Conservation (phyloP, 1,284 basidiomycete species). For the Schizopora paradoxa region DNA sequence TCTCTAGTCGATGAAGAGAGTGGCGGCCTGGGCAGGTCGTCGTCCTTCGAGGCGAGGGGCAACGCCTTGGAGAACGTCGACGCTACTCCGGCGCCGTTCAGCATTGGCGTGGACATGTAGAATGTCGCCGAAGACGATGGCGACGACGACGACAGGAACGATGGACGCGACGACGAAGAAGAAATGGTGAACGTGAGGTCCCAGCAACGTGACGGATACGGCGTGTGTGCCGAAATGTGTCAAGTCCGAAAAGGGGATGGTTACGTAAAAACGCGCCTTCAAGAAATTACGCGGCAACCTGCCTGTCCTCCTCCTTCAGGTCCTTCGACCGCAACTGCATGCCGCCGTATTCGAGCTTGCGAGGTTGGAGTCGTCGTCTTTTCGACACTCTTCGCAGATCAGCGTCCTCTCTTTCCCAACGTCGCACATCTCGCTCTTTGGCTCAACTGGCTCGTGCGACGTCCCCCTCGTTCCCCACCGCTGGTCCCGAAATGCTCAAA, state of each 20-base stretch:
- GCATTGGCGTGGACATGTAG: background rate
- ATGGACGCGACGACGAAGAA: background rate
- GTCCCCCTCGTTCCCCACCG: background rate
- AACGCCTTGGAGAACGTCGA: constrained; percentile 25
- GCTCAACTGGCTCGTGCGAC: background rate
- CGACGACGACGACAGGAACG: constrained; percentile 1
- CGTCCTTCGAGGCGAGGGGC: constrained; percentile 29
- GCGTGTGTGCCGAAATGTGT: background rate
- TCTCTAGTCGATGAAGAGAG: no score
- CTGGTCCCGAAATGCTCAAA: constrained; percentile 20
- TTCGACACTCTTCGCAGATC: constrained; percentile 6
- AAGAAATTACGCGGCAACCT: background rate
- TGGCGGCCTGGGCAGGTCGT: constrained; percentile 34
- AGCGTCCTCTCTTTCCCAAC: background rate
- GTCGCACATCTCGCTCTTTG: constrained; percentile 8
- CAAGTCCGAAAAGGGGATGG: background rate
- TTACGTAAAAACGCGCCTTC: background rate
- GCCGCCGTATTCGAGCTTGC: background rate
- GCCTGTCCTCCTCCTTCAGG: no score
- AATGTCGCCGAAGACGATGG: background rate
- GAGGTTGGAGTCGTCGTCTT: constrained; percentile 6
- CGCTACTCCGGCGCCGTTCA: background rate
- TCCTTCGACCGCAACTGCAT: no score
- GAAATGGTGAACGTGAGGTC: background rate
- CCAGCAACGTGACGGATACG: background rate